Evolutionary conservation across 2,329 filamentous ascomycete genomes (phyloP).

Genomic region (Fusarium albosuccineum): DNA sequence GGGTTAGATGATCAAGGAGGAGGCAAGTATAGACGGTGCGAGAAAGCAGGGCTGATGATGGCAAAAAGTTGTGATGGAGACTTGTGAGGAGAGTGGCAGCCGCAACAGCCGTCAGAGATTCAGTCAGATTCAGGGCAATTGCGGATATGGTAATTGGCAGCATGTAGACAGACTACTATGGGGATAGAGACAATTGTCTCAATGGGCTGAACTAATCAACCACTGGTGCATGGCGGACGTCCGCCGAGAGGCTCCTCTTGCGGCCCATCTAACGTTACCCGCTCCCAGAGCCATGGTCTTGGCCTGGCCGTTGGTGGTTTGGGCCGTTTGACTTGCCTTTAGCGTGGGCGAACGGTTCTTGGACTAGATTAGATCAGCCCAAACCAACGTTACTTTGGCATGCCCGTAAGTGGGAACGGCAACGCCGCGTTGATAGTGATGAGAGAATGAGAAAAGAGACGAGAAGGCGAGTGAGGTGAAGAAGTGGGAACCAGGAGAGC

Average conservation of each 20-base stretch:
- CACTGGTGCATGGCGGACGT: neutral
- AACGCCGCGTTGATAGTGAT: neutral
- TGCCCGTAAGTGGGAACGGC: neutral
- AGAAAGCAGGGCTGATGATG: neutral
- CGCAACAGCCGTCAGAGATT: neutral
- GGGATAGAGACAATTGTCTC: neutral
- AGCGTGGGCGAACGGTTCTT: constrained; percentile 11
- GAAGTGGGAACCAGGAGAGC: constrained; percentile 33
- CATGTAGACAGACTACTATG: neutral
- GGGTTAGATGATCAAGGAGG: constrained; percentile 23
- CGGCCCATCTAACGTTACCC: neutral
- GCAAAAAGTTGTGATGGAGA: neutral
- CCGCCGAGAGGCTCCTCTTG: neutral
- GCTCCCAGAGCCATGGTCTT: constrained; percentile 8
- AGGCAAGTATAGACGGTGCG: constrained; percentile 11
- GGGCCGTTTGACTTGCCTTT: constrained; percentile 11
- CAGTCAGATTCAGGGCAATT: neutral
- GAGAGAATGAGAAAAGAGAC: constrained; percentile 29
- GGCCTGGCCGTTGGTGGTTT: constrained; percentile 14
- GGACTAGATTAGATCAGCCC: constrained; percentile 2
- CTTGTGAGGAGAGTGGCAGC: neutral
- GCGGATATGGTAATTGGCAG: too few species aligned
- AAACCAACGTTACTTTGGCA: neutral
- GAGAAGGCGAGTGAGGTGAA: constrained; percentile 10
- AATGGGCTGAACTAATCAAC: neutral